These are phyloP conservation scores for Malassezia caprae DNA, from an alignment of 1,284 basidiomycete species.

Conservation along the genomic window DNA sequence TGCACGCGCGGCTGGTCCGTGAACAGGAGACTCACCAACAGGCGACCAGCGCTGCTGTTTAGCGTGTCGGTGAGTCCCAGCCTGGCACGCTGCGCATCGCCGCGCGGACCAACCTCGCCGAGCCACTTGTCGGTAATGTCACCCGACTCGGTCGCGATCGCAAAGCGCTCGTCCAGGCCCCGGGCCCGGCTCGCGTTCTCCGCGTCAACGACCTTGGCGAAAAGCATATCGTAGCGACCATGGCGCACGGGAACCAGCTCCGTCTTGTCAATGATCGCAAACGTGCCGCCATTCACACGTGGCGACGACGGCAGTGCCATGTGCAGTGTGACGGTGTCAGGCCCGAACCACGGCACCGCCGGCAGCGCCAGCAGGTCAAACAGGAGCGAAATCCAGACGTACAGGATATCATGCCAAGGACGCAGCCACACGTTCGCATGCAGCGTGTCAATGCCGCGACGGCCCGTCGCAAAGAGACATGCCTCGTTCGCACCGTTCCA, in stretches of 20 bases:
- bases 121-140: conserved; percentile 41
- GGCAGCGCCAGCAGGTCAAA: conserved; percentile 30
- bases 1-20: conserved; percentile 35
- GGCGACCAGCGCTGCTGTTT: conserved; percentile 23
- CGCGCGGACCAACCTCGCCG: conserved; percentile 36
- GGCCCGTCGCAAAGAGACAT: conserved; percentile 39
- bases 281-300: conserved; percentile 32
- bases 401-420: conserved; percentile 37
- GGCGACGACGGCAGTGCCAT: conserved; percentile 29
- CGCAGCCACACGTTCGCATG: conserved; percentile 31
- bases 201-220: conserved; percentile 33
- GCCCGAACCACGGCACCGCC: conserved; percentile 18
- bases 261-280: conserved; percentile 40
- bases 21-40: conserved; percentile 36
- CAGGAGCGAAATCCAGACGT: conserved; percentile 12
- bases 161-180: conserved; percentile 32
- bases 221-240: conserved; percentile 39
- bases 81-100: conserved; percentile 29
- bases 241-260: conserved; percentile 26
- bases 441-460: conserved; percentile 32
- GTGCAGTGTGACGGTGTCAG: conserved; percentile 31
- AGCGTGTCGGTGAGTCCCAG: conserved; percentile 33
- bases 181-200: conserved; percentile 27
- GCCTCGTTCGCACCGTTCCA: conserved; percentile 44
- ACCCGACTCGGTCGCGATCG: conserved; percentile 35